A percentile compares a stretch with the other conserved stretches of the same genome.
phyloP scores from a whole-genome alignment of 306 rosid genomes.

The Dalbergia cochinchinensis region DNA sequence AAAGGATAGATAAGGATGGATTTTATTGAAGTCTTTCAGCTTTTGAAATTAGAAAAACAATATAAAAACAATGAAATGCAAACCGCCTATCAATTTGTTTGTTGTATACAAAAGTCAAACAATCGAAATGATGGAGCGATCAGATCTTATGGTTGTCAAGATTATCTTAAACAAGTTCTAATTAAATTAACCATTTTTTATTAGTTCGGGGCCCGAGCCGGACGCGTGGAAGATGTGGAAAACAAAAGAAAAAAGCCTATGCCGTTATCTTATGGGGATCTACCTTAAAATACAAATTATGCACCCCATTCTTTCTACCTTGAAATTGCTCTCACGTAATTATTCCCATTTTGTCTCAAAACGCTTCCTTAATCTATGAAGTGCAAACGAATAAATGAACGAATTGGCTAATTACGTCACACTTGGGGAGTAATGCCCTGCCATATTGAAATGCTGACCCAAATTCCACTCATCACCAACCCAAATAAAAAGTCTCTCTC shows the following conservation, averaged over 20 bases:
- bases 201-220: constrained; percentile 3
- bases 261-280: not conserved
- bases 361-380: no score
- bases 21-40: no score
- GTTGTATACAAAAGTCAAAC: not conserved
- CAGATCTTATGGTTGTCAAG: not conserved
- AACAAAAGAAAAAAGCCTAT: not conserved
- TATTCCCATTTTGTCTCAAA: no score
- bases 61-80: no score
- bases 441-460: not conserved
- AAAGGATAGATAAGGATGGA: no score
- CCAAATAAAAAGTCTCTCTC: not conserved
- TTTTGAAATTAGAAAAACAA: no score
- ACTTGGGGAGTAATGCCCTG: not conserved
- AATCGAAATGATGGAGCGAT: not conserved
- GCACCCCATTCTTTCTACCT: not conserved
- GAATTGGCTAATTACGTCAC: not conserved
- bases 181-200: not conserved
- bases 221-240: not conserved
- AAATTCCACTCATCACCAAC: constrained; percentile 19
- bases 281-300: not conserved
- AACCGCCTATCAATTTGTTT: not conserved
- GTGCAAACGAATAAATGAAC: no score
- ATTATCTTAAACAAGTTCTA: not conserved
- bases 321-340: not conserved